Conservation (phyloP, 2,329 filamentous ascomycete genomes). For the Chrysoporthe deuterocubensis region DNA sequence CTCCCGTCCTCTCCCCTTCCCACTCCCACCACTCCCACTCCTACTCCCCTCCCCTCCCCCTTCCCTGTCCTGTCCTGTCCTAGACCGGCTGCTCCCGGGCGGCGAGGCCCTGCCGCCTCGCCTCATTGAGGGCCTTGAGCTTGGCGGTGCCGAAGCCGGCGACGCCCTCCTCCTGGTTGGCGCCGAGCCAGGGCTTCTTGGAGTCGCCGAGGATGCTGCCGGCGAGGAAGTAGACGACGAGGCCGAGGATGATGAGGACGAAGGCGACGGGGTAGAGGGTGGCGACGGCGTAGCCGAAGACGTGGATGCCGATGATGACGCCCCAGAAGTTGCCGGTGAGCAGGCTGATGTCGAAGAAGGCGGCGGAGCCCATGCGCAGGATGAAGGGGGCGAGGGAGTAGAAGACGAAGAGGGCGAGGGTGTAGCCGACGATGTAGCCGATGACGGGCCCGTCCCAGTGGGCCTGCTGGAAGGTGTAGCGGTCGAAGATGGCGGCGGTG, state of each 20-base stretch:
- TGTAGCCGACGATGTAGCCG: constrained; percentile 90
- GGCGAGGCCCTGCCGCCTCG: constrained; percentile 45
- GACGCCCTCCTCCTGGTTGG: constrained; percentile 80
- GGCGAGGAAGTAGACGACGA: constrained; percentile 85
- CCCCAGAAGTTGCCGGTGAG: constrained; percentile 98
- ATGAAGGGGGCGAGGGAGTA: constrained; percentile 87
- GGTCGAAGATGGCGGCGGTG: constrained; percentile 91
- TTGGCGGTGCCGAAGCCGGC: constrained; percentile 85
- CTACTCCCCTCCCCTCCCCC: neutral
- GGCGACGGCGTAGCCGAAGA: constrained; percentile 81
- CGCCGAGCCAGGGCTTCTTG: constrained; percentile 92
- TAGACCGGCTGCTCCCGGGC: constrained; percentile 23
- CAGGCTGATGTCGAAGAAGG: constrained; percentile 95
- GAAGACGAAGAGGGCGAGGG: constrained; percentile 79
- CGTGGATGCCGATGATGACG: constrained; percentile 85
- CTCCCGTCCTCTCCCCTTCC: neutral
- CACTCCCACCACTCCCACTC: neutral
- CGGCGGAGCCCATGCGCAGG: constrained; percentile 86
- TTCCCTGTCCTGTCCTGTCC: too few relatives aligned
- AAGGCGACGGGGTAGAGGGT: constrained; percentile 97
- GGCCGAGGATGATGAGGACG: constrained; percentile 84
- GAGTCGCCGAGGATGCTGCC: constrained; percentile 83
- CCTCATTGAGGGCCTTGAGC: constrained; percentile 68
- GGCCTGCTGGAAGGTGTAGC: constrained; percentile 67
- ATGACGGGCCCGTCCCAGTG: constrained; percentile 70